Conservation (phyloP, 768 basidiomycete species). For the Leccinellum albellum region DNA sequence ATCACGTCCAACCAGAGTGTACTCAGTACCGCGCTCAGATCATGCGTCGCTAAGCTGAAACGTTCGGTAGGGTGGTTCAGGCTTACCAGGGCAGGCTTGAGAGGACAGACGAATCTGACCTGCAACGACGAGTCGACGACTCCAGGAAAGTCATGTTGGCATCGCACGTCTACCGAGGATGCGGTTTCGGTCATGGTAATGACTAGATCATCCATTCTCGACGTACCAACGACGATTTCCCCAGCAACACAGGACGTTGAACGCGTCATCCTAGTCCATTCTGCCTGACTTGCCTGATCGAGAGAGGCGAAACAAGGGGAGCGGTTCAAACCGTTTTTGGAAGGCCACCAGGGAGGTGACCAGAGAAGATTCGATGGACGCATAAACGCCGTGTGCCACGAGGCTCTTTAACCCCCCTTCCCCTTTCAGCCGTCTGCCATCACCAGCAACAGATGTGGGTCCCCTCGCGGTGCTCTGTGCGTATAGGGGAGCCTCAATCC, state of each 20-base stretch:
- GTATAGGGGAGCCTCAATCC: background rate
- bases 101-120: background rate
- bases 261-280: background rate
- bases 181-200: background rate
- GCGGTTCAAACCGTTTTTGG: background rate
- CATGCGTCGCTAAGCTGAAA: slow-evolving; percentile 2
- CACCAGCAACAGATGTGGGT: background rate
- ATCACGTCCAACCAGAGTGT: background rate
- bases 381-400: background rate
- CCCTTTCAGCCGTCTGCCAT: background rate
- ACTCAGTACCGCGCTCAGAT: background rate
- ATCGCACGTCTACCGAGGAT: background rate
- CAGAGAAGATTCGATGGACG: background rate
- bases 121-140: background rate
- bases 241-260: background rate
- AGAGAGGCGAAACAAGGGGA: background rate
- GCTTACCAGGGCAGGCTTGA: background rate
- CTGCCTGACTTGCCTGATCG: background rate
- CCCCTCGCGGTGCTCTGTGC: background rate
- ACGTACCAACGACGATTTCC: background rate
- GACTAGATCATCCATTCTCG: background rate
- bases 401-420: slow-evolving; percentile 1
- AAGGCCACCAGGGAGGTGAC: background rate
- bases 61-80: background rate
- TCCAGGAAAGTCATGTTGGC: background rate